Percentiles rank a stretch among this genome's conserved stretches.
phyloP scores from a whole-genome alignment of 2,329 filamentous ascomycete genomes.

The Aspergillus tanneri region DNA sequence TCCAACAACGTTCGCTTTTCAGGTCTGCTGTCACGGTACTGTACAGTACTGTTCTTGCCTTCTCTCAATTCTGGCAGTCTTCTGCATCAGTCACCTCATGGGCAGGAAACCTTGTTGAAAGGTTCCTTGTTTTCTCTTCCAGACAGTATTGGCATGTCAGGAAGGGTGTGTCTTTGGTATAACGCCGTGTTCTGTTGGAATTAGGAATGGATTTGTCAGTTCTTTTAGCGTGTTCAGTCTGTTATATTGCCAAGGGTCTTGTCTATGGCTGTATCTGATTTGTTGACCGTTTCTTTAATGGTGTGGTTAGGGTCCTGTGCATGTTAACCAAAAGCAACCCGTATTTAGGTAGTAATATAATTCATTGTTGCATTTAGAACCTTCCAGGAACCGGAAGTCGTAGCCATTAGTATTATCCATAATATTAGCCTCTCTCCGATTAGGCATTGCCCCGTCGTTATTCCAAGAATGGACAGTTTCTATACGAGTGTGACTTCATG shows the following conservation, averaged over 20 bases:
- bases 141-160: slow-evolving; percentile 14
- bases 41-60: slow-evolving; percentile 1
- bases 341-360: no score
- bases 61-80: slow-evolving; percentile 13
- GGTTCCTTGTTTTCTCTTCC: slow-evolving; percentile 18
- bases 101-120: slow-evolving; percentile 15
- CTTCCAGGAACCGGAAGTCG: no score
- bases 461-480: no score
- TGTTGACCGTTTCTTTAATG: no score
- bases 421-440: no score
- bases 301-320: no score
- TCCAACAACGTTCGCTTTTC: background rate
- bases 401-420: no score
- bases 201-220: slow-evolving; percentile 1
- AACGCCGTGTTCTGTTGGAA: slow-evolving; percentile 1
- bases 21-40: slow-evolving; percentile 1
- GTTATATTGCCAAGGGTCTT: no score
- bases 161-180: slow-evolving; percentile 20
- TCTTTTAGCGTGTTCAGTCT: slow-evolving; percentile 4
- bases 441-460: no score
- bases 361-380: background rate
- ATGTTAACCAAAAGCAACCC: no score
- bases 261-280: no score
- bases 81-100: slow-evolving; percentile 14
- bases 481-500: no score